Conservation (phyloP, 1,284 basidiomycete genomes). For the Ceratobasidium sp. region DNA sequence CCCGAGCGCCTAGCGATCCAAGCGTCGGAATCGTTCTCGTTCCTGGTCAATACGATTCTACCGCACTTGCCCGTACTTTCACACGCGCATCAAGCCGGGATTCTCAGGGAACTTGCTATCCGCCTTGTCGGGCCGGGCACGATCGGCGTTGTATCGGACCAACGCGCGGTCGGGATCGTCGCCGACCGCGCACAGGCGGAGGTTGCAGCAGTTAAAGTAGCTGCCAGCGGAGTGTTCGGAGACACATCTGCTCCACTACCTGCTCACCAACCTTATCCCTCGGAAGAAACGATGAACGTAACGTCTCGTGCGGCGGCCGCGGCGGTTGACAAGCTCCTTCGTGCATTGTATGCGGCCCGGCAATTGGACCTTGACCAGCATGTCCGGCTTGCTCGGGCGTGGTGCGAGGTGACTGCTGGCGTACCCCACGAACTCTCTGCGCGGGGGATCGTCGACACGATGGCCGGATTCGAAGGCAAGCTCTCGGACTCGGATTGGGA, state of each 20-base stretch:
- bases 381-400: constrained; percentile 11
- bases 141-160: constrained; percentile 25
- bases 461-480: not conserved
- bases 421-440: constrained; percentile 24
- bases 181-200: constrained; percentile 17
- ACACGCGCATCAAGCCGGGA: constrained; percentile 11
- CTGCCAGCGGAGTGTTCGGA: constrained; percentile 17
- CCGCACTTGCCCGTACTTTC: constrained; percentile 21
- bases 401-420: constrained; percentile 24
- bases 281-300: not conserved
- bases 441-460: constrained; percentile 29
- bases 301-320: constrained; percentile 17
- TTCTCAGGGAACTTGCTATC: constrained; percentile 16
- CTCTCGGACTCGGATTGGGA: constrained; percentile 20
- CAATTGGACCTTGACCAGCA: constrained; percentile 22
- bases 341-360: constrained; percentile 20
- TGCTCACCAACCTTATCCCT: not conserved
- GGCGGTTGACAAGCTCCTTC: constrained; percentile 18
- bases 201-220: constrained; percentile 22
- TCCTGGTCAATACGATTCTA: constrained; percentile 4
- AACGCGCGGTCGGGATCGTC: constrained; percentile 16
- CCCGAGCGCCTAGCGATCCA: not conserved
- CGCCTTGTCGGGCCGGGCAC: constrained; percentile 26
- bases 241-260: not conserved
- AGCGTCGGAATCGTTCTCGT: constrained; percentile 7